Percentiles rank a stretch among this genome's conserved stretches.
Conservation (phyloP, 768 basidiomycete genomes). For the Termitomyces sp. region DNA sequence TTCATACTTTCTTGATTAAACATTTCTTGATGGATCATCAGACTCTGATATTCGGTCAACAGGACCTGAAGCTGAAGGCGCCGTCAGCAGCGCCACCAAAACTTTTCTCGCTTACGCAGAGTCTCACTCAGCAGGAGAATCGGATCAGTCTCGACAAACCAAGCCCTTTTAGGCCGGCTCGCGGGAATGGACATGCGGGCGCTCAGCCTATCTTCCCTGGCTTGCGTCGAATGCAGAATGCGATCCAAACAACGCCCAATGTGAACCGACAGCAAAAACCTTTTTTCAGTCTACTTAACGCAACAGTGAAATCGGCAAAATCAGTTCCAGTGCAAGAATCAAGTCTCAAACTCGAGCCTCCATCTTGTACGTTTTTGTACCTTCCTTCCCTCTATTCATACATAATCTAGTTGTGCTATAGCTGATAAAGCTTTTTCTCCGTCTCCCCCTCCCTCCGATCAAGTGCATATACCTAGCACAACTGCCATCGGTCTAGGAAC, state of each 20-base stretch:
- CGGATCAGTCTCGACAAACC: neutral
- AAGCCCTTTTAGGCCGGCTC: neutral
- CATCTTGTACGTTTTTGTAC: neutral
- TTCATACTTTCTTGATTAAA: neutral
- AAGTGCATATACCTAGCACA: conserved; percentile 4
- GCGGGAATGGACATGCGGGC: neutral
- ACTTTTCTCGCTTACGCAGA: conserved; percentile 10
- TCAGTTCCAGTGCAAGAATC: neutral
- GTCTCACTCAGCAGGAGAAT: conserved; percentile 12
- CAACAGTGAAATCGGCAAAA: neutral
- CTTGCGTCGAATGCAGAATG: conserved; percentile 7
- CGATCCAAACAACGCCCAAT: neutral
- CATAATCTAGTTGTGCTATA: neutral
- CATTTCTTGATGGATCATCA: neutral
- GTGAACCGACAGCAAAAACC: neutral
- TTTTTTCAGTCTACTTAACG: neutral
- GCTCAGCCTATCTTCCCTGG: conserved; percentile 9
- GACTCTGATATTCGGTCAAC: neutral
- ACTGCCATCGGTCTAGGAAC: neutral
- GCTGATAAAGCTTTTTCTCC: neutral
- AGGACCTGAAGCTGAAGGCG: neutral
- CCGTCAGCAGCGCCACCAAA: neutral
- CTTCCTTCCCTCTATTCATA: neutral
- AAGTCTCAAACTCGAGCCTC: neutral
- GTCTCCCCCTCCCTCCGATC: neutral